These are phyloP conservation scores for Monosporozyma aerobia DNA, from an alignment of 805 yeast species.

Conservation along the genomic window DNA sequence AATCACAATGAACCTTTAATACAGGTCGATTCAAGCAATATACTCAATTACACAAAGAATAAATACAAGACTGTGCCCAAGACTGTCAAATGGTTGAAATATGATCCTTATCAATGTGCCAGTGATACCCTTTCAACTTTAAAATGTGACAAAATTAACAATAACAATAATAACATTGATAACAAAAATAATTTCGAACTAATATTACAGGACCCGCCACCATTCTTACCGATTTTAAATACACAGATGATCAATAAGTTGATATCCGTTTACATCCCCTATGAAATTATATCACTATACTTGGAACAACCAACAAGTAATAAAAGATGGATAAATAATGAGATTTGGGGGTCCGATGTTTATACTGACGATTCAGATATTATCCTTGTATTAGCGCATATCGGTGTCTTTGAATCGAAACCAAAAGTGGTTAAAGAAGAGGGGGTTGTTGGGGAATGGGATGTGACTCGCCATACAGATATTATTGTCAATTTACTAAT, in stretches of 20 bases:
- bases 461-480: slow-evolving; percentile 18
- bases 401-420: slow-evolving; percentile 42
- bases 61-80: slow-evolving; percentile 6
- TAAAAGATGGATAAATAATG: slow-evolving; percentile 39
- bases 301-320: slow-evolving; percentile 13
- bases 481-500: slow-evolving; percentile 33
- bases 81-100: slow-evolving; percentile 11
- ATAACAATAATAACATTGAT: no score
- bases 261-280: slow-evolving; percentile 14
- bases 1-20: neutral
- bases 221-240: slow-evolving; percentile 20
- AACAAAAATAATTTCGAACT: neutral
- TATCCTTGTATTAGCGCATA: slow-evolving; percentile 62
- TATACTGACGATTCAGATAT: slow-evolving; percentile 93
- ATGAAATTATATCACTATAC: slow-evolving; percentile 14
- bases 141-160: no score
- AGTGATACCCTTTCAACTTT: no score
- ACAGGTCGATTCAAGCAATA: slow-evolving; percentile 6
- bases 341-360: slow-evolving; percentile 85
- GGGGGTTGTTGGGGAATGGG: slow-evolving; percentile 25
- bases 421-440: slow-evolving; percentile 16
- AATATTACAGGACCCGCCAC: slow-evolving; percentile 2
- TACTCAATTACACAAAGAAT: slow-evolving; percentile 4
- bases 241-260: slow-evolving; percentile 15
- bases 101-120: slow-evolving; percentile 12